Evolutionary conservation across 768 basidiomycete genomes (phyloP), one percentile per base, ranked within the genome.

Genomic region (Leccinellum albellum): DNA sequence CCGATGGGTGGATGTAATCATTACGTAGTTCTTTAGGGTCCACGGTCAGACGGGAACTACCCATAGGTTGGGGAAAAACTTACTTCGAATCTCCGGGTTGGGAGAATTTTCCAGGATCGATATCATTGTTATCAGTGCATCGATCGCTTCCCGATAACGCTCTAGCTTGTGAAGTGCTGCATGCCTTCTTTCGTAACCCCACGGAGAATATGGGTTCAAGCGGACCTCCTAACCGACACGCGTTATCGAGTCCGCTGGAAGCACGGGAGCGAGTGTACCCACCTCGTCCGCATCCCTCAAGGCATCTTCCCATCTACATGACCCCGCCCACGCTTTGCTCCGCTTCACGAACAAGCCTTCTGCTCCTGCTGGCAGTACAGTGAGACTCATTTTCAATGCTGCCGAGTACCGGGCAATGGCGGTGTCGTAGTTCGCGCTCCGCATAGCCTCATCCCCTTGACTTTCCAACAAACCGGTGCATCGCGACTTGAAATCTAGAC

Each of bases 241-340:
- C 35, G 6, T 29, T 42, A 20, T 1, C 17, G 13, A 23, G 10
- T 48, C 46, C 1, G 9, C 53, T 13, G 3, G 14, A 42, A 14
- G 24, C 6, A 24, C 3, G 2, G 3, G 5, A 55, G 35, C 0
- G 2, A 42, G 21, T 7, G 0, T 15, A 56, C 57, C 15, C 10
- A 67, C 65, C 54, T 66, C 56, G 4, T 64, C 35, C 20, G 59
- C 65, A 49, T 66, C 65, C 14, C 26, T 47, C 45, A 67, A 50
- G 2, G 60, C 55, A 46, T 48, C 53, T 14, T 61, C 42, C 55
- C 59, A 67, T 13, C 26, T 53, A 28, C 15, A 44, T 26, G 28
- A 57, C 9, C 20, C 46, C 2, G 21, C 44, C 2, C 40, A 44
- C 0, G 65, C 65, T 4, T 64, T 23, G 23, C 65, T 59, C 2